Evolutionary conservation across 345 rosid species (phyloP).

Genomic region (Schrenkiella parvula): DNA sequence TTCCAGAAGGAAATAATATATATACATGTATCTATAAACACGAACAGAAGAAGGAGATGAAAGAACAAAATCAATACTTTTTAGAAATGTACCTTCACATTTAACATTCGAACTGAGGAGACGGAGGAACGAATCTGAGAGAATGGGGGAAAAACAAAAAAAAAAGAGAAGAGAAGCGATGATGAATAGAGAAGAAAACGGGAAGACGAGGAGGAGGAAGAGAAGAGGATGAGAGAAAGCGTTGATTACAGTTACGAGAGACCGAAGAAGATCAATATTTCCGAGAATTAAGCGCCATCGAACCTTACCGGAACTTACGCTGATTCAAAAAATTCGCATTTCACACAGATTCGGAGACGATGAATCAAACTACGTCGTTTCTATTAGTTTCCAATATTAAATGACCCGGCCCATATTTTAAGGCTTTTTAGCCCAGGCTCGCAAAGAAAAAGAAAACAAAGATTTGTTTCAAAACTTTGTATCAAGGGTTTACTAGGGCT

Average conservation of each 20-base stretch:
- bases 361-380: constrained; percentile 1
- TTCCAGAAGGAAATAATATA: too few species aligned
- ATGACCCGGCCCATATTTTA: neutral
- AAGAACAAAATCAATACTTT: too few species aligned
- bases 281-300: constrained; percentile 54
- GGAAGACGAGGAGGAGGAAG: constrained; percentile 28
- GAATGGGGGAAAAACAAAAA: neutral
- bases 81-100: constrained; percentile 4
- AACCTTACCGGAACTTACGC: constrained; percentile 21
- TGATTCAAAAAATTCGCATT: neutral
- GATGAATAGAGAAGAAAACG: constrained; percentile 15
- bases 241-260: constrained; percentile 4
- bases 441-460: too few species aligned
- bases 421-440: neutral
- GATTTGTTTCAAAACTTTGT: too few species aligned
- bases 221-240: neutral
- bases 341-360: neutral
- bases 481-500: too few species aligned
- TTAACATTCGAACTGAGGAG: neutral
- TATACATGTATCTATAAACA: too few species aligned
- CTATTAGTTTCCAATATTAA: neutral
- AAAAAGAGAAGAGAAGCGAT: neutral
- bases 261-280: constrained; percentile 31
- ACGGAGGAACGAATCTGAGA: neutral
- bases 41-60: too few species aligned